These are phyloP conservation scores for Sarocladium oryzae DNA, from an alignment of 2,329 filamentous ascomycete species.

Conservation along the genomic window DNA sequence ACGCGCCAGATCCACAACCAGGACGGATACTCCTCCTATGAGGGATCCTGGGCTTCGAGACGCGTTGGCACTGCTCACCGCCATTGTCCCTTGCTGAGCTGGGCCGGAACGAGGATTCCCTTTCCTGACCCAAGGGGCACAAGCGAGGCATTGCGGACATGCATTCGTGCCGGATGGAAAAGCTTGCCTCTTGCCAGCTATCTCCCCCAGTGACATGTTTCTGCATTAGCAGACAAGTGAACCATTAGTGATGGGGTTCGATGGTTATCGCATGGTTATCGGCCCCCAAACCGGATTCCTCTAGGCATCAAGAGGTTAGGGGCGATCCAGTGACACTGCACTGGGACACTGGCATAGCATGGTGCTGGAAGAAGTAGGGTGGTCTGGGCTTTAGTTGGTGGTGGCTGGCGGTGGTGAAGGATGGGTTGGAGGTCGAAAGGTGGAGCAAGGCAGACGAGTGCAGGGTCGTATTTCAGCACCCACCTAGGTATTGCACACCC, in stretches of 20 bases:
- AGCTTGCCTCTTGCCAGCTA: no score
- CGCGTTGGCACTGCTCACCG: background rate
- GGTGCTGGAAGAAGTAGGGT: background rate
- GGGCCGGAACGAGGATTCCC: no score
- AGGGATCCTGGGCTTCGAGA: background rate
- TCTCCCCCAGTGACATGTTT: no score
- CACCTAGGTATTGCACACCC: background rate
- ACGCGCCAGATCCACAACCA: constrained; percentile 1
- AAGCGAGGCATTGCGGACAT: background rate
- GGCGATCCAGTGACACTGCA: constrained; percentile 7
- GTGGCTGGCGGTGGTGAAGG: background rate
- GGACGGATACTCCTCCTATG: no score
- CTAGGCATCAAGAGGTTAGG: constrained; percentile 8
- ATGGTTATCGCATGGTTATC: constrained; percentile 2
- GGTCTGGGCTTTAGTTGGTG: background rate
- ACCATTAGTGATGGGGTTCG: background rate
- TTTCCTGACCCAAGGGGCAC: background rate
- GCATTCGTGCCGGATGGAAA: no score
- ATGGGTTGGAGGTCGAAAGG: background rate
- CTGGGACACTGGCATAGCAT: background rate
- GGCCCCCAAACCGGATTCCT: constrained; percentile 8
- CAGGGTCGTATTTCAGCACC: background rate
- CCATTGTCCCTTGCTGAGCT: background rate
- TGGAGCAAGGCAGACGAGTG: background rate
- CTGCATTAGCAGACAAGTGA: background rate